Base-by-base conservation (phyloP, 192 early-diverging fungal genomes). In the Phycomyces blakesleeanus region DNA sequence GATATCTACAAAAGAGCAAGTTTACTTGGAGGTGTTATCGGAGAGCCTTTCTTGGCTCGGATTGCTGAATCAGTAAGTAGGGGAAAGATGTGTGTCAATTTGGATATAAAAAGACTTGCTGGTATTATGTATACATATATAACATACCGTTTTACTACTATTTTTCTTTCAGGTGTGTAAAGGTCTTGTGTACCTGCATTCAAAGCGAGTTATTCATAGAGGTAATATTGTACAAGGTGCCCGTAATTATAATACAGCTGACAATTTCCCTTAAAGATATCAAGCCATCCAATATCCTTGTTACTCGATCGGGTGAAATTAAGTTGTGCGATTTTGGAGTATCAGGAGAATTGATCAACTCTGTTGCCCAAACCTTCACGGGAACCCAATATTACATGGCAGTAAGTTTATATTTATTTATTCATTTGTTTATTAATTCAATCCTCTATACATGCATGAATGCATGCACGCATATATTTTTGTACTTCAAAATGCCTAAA, bases 271-370 rank as follows among this genome's bases (percentile, higher is more conserved):
- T n/a, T n/a, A n/a, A 54, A 94, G 98, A 99, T 66, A 85, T 99
- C 71, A 99, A 99, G 77, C 98, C 98, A 9, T 95, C 93, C 27
- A 99, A 99, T 73, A 96, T 99, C 63, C 72, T 99, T 53, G 81
- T 98, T 8, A 94, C 96, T 26, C 83, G 85, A 49, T 73, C 78
- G 5, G 97, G 97, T 16, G 82, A 93, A 63, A 89, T 99, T 66
- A 99, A 99, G 68, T 83, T 99, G 26, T 95, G 92, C 55, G 96
- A 99, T 74, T 96, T 99, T 79, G 96, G 96, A 26, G 98, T 99
- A 6, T 92, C 89, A 8, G 92, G 93, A 10, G 87, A 97, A 73
- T 70, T 95, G 34, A 87, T 92, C 50, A 88, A 96, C 57, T 93
- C 93, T 11, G 69, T 89, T 24, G 98, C 93, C 5, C 83, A 91